phyloP scores from a whole-genome alignment of 176 grass and related monocot genomes.

The Cenchrus americanus region DNA sequence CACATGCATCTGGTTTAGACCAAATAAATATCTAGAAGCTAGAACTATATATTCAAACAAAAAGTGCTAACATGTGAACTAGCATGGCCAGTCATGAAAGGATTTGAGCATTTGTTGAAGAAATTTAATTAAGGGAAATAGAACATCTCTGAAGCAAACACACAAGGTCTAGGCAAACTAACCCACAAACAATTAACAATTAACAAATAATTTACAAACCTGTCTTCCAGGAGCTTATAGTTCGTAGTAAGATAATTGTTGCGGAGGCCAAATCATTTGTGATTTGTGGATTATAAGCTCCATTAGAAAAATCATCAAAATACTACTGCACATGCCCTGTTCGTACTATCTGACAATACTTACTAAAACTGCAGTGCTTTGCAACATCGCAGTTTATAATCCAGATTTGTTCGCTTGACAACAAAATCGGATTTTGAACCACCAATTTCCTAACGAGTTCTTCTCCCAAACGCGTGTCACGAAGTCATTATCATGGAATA shows the following conservation, averaged over 20 bases:
- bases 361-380: not conserved
- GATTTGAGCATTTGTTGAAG: not conserved
- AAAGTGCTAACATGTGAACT: not conserved
- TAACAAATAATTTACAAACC: not conserved
- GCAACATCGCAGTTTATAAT: not conserved
- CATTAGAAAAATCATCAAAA: constrained; percentile 16
- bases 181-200: not conserved
- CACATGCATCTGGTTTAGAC: not conserved
- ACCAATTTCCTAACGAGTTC: not conserved
- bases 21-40: not conserved
- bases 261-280: not conserved
- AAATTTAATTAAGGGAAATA: not conserved
- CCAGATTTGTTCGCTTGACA: not conserved
- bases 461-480: not conserved
- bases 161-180: not conserved
- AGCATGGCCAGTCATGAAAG: not conserved
- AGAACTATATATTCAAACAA: constrained; percentile 8
- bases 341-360: not conserved
- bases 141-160: not conserved
- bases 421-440: not conserved
- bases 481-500: not conserved
- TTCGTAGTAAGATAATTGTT: constrained; percentile 16
- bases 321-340: not conserved
- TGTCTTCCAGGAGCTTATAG: not conserved
- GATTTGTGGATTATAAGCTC: not conserved